Evolutionary conservation across 1,284 basidiomycete genomes (phyloP).

Genomic region (Puccinia hordei): DNA sequence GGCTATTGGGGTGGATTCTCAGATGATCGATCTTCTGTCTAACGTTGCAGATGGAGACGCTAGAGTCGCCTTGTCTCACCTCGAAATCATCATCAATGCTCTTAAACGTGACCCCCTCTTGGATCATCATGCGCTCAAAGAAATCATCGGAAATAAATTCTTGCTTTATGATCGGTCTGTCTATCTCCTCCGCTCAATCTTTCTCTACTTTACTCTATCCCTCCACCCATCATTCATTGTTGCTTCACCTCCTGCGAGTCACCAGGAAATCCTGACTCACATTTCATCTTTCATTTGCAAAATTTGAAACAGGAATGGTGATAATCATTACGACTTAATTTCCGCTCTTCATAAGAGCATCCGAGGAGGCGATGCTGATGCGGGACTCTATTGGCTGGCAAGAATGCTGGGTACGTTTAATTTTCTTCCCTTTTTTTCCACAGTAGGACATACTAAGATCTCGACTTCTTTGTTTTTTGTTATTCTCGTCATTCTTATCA

Average conservation of each 20-base stretch:
- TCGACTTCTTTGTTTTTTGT: constrained; percentile 58
- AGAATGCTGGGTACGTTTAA: constrained; percentile 55
- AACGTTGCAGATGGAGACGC: constrained; percentile 71
- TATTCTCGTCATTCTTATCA: constrained; percentile 42
- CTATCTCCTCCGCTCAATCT: background rate
- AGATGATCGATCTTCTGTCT: constrained; percentile 64
- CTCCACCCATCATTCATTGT: background rate
- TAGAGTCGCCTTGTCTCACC: constrained; percentile 67
- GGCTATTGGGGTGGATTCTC: constrained; percentile 57
- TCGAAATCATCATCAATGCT: constrained; percentile 66
- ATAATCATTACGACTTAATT: constrained; percentile 75
- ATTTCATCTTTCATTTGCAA: constrained; percentile 49
- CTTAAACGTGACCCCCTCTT: constrained; percentile 46
- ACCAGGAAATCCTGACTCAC: background rate
- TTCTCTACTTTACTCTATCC: background rate
- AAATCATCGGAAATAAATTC: constrained; percentile 57
- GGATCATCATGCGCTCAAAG: constrained; percentile 60
- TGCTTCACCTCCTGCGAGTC: background rate
- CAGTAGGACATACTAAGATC: background rate
- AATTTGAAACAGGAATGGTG: constrained; percentile 57
- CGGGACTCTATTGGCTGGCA: constrained; percentile 77
- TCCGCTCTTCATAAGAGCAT: constrained; percentile 83
- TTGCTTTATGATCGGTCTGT: constrained; percentile 42
- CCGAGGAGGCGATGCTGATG: constrained; percentile 75
- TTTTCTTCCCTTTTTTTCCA: too few species aligned